These are phyloP conservation scores for Phoma herbarum DNA, from an alignment of 2,329 filamentous ascomycete genomes.

Conservation along the genomic window DNA sequence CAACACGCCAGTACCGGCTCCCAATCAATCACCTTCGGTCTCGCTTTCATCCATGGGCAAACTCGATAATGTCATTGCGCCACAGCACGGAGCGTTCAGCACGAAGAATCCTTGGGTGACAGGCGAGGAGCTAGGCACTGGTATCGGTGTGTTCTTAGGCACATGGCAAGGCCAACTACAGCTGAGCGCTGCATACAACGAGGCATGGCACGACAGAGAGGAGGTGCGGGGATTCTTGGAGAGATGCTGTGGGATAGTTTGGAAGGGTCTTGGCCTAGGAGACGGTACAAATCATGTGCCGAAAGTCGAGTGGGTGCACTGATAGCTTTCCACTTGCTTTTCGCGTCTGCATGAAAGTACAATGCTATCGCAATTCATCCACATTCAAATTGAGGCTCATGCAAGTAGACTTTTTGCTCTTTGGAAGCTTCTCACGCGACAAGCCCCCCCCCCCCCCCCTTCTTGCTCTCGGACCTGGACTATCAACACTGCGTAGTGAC, in stretches of 20 bases:
- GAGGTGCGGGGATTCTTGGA: constrained; percentile 22
- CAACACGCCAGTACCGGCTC: constrained; percentile 17
- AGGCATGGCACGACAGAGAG: constrained; percentile 52
- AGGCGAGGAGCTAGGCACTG: constrained; percentile 55
- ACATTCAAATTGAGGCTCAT: not conserved
- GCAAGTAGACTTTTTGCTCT: not conserved
- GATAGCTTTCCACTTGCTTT: not conserved
- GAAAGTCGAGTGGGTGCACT: constrained; percentile 2
- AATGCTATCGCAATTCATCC: too few relatives aligned
- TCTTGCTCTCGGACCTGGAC: not conserved
- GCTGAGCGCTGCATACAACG: constrained; percentile 55
- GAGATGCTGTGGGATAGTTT: constrained; percentile 11
- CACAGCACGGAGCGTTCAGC: not conserved
- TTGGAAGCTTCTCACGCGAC: not conserved
- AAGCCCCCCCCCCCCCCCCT: not conserved
- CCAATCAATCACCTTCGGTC: constrained; percentile 15
- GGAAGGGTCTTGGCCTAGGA: constrained; percentile 3
- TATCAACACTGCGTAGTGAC: not conserved
- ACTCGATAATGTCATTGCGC: constrained; percentile 23
- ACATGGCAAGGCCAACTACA: constrained; percentile 51
- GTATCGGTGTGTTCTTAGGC: constrained; percentile 52
- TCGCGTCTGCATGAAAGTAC: not conserved
- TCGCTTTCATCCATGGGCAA: constrained; percentile 28
- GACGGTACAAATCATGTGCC: not conserved
- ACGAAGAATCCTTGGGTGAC: constrained; percentile 55